Evolutionary conservation across 805 yeast species (phyloP), one percentile per base, ranked within the genome.

Genomic region (Isabelozyma pseudorhagii): DNA sequence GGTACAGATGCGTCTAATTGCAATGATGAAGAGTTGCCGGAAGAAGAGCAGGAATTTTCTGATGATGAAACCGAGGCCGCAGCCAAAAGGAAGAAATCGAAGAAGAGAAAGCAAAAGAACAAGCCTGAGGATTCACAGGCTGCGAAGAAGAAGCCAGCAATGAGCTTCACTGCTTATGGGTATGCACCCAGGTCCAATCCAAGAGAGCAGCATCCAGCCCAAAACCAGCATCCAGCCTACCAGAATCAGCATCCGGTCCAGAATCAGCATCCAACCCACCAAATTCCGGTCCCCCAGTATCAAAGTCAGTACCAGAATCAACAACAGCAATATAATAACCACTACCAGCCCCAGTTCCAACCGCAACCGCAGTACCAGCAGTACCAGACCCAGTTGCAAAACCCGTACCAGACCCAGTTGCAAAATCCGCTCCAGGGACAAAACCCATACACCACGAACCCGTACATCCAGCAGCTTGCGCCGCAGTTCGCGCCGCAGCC

Each of bases 1-100:
- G 99, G 98, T 21, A 85, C 91, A 1, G 99, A 94, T 71, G 99
- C 99, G 0, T 87, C 96, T 60, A 94, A 94, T 59, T 85, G 89
- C 65, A 87, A 89, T 63, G 99, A 94, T 66, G 98, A 94, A 69
- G 99, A 94, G 61, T 68, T 93, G 29, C 90, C 97, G 0, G 91
- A 84, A 57, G 96, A 88, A 29, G 98, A 94, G 64, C 96, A 89
- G 64, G 98, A 93, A 63, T 93, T 85, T 57, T 89, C 97, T 1
- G 98, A 94, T 64, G 98, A 94, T 66, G 98, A 93, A 62, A 81
- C 81, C 52, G 98, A 94, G 64, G 79, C 83, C 57, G 85, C 81
- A 36, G 81, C 80, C 42, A 92, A 87, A 62, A 80, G 78, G 47
- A 67, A 75, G 18, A 84, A 79, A 64, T 89, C 86, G 67, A 80